Percentiles rank a stretch among this genome's conserved stretches.
Evolutionary conservation across 495 filamentous ascomycete genomes (phyloP).

Genomic region (Penicillium nucicola): DNA sequence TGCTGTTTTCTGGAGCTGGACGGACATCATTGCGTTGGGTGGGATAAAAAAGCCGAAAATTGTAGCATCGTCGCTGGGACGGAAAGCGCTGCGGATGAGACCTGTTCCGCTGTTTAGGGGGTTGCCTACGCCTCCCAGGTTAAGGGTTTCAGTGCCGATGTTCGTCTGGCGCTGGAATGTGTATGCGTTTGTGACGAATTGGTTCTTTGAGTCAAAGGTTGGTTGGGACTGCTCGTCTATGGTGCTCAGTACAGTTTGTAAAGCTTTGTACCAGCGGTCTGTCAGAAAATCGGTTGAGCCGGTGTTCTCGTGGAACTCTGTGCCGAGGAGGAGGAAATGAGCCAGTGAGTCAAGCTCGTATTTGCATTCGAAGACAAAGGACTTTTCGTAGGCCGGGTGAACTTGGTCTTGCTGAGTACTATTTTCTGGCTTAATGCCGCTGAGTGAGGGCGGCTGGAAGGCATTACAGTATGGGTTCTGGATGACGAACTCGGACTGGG

Average conservation of each 20-base stretch:
- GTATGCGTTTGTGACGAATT: conserved; percentile 71
- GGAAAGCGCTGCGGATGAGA: conserved; percentile 86
- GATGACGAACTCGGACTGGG: conserved; percentile 92
- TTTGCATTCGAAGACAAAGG: conserved; percentile 94
- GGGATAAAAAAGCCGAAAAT: conserved; percentile 95
- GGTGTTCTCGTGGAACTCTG: conserved; percentile 81
- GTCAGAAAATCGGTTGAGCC: conserved; percentile 74
- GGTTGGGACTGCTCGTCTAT: conserved; percentile 74
- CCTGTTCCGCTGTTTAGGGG: conserved; percentile 82
- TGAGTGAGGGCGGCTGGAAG: conserved; percentile 89
- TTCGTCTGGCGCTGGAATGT: conserved; percentile 79
- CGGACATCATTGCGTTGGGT: conserved; percentile 92
- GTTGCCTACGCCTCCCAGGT: conserved; percentile 79
- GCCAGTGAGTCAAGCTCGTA: conserved; percentile 97
- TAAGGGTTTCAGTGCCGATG: conserved; percentile 87
- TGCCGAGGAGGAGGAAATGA: conserved; percentile 81
- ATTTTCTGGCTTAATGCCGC: conserved; percentile 60
- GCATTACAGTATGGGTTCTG: conserved; percentile 96
- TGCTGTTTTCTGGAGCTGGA: conserved; percentile 79
- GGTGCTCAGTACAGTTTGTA: conserved; percentile 69
- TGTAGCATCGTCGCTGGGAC: conserved; percentile 96
- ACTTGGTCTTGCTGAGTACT: conserved; percentile 82
- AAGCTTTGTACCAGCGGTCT: conserved; percentile 72
- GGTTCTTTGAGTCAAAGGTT: conserved; percentile 68
- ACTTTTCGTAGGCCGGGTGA: conserved; percentile 80